Conservation (phyloP, 495 filamentous ascomycete species). For the Penicillium longicatenatum region DNA sequence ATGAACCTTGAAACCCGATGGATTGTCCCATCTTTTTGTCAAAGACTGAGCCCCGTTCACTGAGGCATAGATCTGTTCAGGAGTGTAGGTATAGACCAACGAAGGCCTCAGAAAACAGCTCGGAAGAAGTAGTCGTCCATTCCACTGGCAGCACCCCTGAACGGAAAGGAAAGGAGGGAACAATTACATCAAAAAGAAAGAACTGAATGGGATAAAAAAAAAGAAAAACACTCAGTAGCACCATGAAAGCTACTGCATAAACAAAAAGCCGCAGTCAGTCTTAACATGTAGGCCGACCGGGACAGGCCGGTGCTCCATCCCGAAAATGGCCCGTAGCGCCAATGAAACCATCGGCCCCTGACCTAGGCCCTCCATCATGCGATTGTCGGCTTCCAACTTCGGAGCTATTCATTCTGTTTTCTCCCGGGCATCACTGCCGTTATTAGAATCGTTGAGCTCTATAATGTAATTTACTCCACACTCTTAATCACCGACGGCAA, state of each 20-base stretch:
- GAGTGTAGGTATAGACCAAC: not conserved
- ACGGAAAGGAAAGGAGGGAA: not conserved
- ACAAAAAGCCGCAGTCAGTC: conserved; percentile 14
- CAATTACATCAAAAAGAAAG: not conserved
- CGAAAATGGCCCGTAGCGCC: conserved; percentile 17
- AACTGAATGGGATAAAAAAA: not conserved
- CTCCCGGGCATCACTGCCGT: not conserved
- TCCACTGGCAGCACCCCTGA: not conserved
- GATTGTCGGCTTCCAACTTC: conserved; percentile 5
- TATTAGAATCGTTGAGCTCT: not conserved
- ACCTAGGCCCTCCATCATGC: not conserved
- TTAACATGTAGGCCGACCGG: conserved; percentile 14
- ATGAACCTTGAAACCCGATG: not conserved
- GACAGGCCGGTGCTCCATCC: conserved; percentile 16
- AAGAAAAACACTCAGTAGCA: not conserved
- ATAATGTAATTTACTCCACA: no score
- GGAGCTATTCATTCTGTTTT: not conserved
- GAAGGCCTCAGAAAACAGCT: not conserved
- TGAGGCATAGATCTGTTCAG: not conserved
- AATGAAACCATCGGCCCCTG: conserved; percentile 1
- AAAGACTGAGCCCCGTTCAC: not conserved
- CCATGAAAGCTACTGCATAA: conserved; percentile 12
- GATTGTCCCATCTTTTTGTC: not conserved
- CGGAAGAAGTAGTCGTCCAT: not conserved
- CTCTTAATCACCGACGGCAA: not conserved